phyloP scores from a whole-genome alignment of 75 land plant species.

The Cupressus sempervirens region DNA sequence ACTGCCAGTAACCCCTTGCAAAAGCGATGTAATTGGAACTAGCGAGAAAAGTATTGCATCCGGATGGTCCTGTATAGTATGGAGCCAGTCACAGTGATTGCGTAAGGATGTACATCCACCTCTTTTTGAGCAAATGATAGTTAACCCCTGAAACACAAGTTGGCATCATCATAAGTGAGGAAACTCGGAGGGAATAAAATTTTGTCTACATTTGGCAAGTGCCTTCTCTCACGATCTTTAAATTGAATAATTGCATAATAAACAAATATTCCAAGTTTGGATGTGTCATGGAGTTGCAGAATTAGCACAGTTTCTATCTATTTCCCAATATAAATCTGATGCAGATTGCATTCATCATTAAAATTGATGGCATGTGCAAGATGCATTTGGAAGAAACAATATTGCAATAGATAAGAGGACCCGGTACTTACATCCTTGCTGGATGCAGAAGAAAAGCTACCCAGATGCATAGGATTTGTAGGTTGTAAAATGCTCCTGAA shows the following conservation, averaged over 20 bases:
- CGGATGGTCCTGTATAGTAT: slow-evolving; percentile 51
- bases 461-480: slow-evolving; percentile 38
- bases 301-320: background rate
- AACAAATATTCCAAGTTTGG: background rate
- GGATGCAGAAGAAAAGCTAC: slow-evolving; percentile 45
- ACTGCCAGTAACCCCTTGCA: slow-evolving; percentile 71
- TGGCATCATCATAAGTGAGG: background rate
- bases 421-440: slow-evolving; percentile 49
- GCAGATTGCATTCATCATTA: background rate
- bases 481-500: slow-evolving; percentile 35
- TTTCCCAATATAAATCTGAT: background rate
- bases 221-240: background rate
- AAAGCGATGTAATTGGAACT: slow-evolving; percentile 73
- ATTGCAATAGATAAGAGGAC: background rate
- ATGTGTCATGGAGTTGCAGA: background rate
- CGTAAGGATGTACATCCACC: slow-evolving; percentile 53
- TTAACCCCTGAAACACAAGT: slow-evolving; percentile 55
- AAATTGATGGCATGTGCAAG: background rate
- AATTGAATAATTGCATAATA: background rate
- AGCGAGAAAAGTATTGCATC: slow-evolving; percentile 70
- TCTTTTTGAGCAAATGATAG: slow-evolving; percentile 61
- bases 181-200: background rate
- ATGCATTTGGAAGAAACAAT: background rate
- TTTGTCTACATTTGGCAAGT: background rate
- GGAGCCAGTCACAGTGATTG: slow-evolving; percentile 61